Conservation (phyloP, 768 basidiomycete genomes). For the Suillus lakei region DNA sequence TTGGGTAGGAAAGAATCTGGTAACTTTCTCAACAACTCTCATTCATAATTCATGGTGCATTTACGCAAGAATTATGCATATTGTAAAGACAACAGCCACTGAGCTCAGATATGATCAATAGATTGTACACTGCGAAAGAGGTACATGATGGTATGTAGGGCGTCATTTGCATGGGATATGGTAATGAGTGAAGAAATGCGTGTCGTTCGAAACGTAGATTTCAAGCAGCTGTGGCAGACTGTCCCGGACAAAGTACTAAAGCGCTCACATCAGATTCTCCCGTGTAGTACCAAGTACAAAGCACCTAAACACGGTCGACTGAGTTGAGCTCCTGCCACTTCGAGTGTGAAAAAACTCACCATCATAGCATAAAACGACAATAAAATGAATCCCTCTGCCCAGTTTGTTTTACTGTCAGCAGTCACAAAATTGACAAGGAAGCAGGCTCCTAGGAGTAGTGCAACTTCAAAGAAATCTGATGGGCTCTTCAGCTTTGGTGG, state of each 20-base stretch:
- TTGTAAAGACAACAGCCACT: not conserved
- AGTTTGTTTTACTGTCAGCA: conserved; percentile 79
- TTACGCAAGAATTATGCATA: not conserved
- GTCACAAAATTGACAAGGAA: conserved; percentile 84
- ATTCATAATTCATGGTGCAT: not conserved
- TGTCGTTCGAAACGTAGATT: conserved; percentile 9
- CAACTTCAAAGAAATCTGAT: conserved; percentile 73
- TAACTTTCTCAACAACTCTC: conserved; percentile 27
- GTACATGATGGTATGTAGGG: not conserved
- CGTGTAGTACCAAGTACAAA: conserved; percentile 70
- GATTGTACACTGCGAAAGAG: not conserved
- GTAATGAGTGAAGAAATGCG: conserved; percentile 9
- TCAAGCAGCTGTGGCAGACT: conserved; percentile 24
- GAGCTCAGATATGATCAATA: not conserved
- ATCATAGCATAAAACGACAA: conserved; percentile 72
- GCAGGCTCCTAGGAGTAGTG: conserved; percentile 64
- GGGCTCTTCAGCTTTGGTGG: not conserved
- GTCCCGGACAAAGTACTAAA: conserved; percentile 42
- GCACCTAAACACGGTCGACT: conserved; percentile 42
- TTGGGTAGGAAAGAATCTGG: conserved; percentile 58
- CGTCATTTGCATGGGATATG: not conserved
- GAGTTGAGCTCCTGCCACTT: conserved; percentile 1
- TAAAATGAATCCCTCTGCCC: conserved; percentile 74
- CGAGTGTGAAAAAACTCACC: conserved; percentile 37
- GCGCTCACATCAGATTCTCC: conserved; percentile 60